Base-by-base conservation (phyloP, 352 stramenopile genomes). In the Globisporangium paroecandrum region DNA sequence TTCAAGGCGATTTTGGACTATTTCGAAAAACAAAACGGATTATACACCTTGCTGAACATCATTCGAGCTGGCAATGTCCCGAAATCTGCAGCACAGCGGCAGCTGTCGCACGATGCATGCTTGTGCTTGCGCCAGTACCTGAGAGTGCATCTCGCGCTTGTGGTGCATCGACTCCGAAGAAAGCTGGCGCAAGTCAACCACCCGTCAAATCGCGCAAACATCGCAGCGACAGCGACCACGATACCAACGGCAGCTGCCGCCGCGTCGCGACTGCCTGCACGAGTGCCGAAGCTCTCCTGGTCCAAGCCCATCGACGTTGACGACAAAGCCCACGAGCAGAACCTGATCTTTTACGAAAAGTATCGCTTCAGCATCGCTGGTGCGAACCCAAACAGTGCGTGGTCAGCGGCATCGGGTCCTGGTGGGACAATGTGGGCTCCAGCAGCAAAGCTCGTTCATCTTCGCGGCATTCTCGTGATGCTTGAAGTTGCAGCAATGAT, bases 41-140 rank as follows among this genome's bases (percentile, higher is more conserved):
- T 96, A 15, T 96, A 96, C 65, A 92, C 80, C 10, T 66, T 96
- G 20, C 62, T 96, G 22, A 96, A 94, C 70, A 89, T 94, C 43
- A 94, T 96, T 59, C 85, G 88, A 24, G 83, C 87, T 4, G 86
- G 85, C 8, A 94, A 94, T 59, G 75, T 77, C 6, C 86, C 83
- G 1, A 96, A 93, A 58, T 91, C 81, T 7, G 78, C 82, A 8
- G 84, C 84, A 2, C 88, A 96, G 69, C 70, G 88, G 5, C 88
- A 96, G 63, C 69, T 96, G 10, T 87, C 86, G 24, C 88, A 96
- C 71, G 85, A 96, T 65, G 88, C 82, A 4, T 94, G 88, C 69
- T 72, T 96, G 29, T 94, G 86, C 41, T 72, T 96, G 55, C 82
- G 88, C 7, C 88, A 96, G 57, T 94, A 96, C 57, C 62, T 94